A percentile compares a stretch with the other conserved stretches of the same genome.
These are phyloP conservation scores for Entomortierella parvispora DNA, from an alignment of 192 early-diverging fungal genomes.

Conservation along the genomic window DNA sequence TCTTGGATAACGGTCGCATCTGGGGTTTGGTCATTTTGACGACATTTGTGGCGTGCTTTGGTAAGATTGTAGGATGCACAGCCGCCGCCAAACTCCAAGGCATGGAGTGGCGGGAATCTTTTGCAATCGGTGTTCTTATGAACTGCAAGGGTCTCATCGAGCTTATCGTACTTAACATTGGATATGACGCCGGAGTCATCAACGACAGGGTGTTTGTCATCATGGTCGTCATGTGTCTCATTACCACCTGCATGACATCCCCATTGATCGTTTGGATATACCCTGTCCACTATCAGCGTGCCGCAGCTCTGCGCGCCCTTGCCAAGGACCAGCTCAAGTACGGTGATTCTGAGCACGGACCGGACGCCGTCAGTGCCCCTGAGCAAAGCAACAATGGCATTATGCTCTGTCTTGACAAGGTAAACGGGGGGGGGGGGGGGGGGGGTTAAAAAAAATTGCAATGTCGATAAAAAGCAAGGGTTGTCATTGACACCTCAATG, in stretches of 20 bases:
- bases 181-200: conserved; percentile 85
- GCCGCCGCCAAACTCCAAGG: conserved; percentile 72
- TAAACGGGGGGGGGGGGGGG: background rate
- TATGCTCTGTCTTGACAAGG: conserved; percentile 42
- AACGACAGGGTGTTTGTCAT: conserved; percentile 66
- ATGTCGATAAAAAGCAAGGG: background rate
- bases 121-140: conserved; percentile 91
- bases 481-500: conserved; percentile 13
- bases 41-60: conserved; percentile 79
- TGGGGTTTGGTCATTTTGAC: conserved; percentile 86
- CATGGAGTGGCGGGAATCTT: conserved; percentile 84
- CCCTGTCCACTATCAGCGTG: conserved; percentile 70
- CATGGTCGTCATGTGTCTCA: conserved; percentile 66
- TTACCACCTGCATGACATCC: conserved; percentile 90
- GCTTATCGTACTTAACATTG: conserved; percentile 95
- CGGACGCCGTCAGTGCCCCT: background rate
- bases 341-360: conserved; percentile 12
- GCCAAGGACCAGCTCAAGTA: conserved; percentile 29
- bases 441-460: conserved; percentile 4
- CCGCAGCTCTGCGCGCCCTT: conserved; percentile 13
- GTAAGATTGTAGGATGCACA: conserved; percentile 89
- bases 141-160: conserved; percentile 97
- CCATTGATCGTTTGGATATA: conserved; percentile 82
- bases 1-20: conserved; percentile 72
- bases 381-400: conserved; percentile 21